Evolutionary conservation across 2,329 filamentous ascomycete species (phyloP).

Genomic region (Neopestalotiopsis sp.): DNA sequence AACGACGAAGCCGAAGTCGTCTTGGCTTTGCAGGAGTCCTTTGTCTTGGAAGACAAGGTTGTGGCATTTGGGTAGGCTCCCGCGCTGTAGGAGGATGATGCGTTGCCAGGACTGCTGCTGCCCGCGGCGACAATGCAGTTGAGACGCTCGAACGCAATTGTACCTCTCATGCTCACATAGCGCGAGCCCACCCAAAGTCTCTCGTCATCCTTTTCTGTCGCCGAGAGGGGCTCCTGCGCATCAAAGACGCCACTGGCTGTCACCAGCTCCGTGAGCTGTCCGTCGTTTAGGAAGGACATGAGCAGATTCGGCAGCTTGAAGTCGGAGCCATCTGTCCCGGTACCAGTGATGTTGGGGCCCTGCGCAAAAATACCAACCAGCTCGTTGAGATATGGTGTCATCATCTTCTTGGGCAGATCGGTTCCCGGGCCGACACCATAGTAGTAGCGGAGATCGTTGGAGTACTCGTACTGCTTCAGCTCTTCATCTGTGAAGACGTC

Average conservation of each 20-base stretch:
- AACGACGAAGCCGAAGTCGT: constrained; percentile 22
- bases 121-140: constrained; percentile 46
- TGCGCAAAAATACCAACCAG: constrained; percentile 58
- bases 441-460: constrained; percentile 72
- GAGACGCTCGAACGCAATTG: constrained; percentile 68
- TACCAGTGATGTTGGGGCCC: constrained; percentile 57
- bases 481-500: constrained; percentile 66
- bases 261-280: constrained; percentile 67
- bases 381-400: constrained; percentile 65
- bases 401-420: constrained; percentile 59
- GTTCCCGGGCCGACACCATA: constrained; percentile 67
- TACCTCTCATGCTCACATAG: constrained; percentile 68
- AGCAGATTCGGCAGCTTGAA: constrained; percentile 63
- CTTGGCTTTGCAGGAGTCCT: constrained; percentile 6
- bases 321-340: constrained; percentile 46
- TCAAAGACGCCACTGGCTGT: constrained; percentile 68
- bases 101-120: neutral
- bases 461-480: constrained; percentile 68
- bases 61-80: constrained; percentile 21
- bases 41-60: constrained; percentile 16
- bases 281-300: constrained; percentile 69
- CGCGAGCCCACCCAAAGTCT: constrained; percentile 61
- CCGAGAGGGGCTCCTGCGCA: constrained; percentile 53
- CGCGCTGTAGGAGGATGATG: neutral
- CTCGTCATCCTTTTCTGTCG: constrained; percentile 49